Evolutionary conservation across 2,329 filamentous ascomycete genomes (phyloP).

Genomic region (Fusarium redolens): DNA sequence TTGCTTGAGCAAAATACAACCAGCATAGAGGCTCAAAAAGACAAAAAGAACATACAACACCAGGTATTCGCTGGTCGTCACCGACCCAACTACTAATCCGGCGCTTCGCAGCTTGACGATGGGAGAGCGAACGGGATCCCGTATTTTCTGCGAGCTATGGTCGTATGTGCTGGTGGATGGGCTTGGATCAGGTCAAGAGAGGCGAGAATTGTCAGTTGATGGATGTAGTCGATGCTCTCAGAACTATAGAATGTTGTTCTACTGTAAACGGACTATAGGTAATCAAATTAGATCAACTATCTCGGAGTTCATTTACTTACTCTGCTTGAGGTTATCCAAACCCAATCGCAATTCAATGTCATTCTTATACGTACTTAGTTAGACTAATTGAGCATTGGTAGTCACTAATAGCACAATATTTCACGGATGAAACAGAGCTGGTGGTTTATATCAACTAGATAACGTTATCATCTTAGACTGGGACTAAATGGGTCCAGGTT

Average conservation of each 20-base stretch:
- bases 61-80: slow-evolving; percentile 5
- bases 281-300: neutral
- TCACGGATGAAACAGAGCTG: neutral
- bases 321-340: neutral
- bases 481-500: neutral
- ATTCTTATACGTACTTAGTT: neutral
- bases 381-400: too few species aligned
- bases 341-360: neutral
- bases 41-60: neutral
- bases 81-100: slow-evolving; percentile 1
- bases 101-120: neutral
- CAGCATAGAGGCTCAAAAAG: neutral
- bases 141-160: slow-evolving; percentile 2
- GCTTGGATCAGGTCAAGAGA: neutral
- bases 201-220: neutral
- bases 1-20: neutral
- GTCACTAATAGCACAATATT: neutral
- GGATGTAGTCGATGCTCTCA: neutral
- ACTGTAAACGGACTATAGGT: neutral
- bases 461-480: neutral
- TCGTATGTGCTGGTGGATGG: neutral
- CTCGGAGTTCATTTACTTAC: neutral
- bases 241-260: too few species aligned
- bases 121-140: neutral
- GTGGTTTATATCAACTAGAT: too few species aligned